Percentiles rank a stretch among this genome's conserved stretches.
Conservation (phyloP, 208 protist genomes). For the Leishmania major region DNA sequence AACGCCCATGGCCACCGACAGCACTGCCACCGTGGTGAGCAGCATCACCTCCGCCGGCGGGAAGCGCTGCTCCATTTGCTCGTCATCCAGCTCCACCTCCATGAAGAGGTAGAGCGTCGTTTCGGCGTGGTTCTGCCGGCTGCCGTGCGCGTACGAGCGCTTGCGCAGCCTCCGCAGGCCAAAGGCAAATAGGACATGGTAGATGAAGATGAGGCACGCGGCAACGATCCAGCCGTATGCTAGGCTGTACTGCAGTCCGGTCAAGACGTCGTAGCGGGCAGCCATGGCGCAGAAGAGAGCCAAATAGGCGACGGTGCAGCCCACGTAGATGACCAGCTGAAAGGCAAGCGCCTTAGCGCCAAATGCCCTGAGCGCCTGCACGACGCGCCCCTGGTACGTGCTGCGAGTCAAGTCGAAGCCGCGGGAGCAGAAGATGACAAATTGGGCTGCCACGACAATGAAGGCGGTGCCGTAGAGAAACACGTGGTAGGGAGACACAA, state of each 20-base stretch:
- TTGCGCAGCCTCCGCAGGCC: constrained; percentile 41
- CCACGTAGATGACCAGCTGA: constrained; percentile 44
- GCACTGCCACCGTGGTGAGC: constrained; percentile 28
- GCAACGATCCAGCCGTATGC: constrained; percentile 75
- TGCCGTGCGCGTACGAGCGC: constrained; percentile 51
- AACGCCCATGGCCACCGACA: constrained; percentile 52
- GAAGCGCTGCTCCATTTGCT: constrained; percentile 23
- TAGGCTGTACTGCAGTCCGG: constrained; percentile 60
- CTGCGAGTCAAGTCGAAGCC: constrained; percentile 64
- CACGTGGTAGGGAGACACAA: constrained; percentile 52
- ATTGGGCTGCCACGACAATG: constrained; percentile 46
- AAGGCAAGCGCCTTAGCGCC: constrained; percentile 39
- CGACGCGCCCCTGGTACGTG: constrained; percentile 58
- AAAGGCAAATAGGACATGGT: constrained; percentile 64
- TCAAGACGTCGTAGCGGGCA: constrained; percentile 42
- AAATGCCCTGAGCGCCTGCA: constrained; percentile 50
- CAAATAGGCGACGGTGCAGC: constrained; percentile 43
- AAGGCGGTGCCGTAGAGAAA: constrained; percentile 66
- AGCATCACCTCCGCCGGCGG: constrained; percentile 45
- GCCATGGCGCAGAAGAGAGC: constrained; percentile 69
- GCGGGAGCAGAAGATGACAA: constrained; percentile 57
- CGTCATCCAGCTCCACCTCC: constrained; percentile 50
- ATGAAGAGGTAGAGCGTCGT: constrained; percentile 55
- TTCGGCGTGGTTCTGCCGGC: constrained; percentile 59
- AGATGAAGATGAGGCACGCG: constrained; percentile 60